These are phyloP conservation scores for Musa schizocarpa DNA, from an alignment of 176 grass and related monocot genomes.

Conservation along the genomic window DNA sequence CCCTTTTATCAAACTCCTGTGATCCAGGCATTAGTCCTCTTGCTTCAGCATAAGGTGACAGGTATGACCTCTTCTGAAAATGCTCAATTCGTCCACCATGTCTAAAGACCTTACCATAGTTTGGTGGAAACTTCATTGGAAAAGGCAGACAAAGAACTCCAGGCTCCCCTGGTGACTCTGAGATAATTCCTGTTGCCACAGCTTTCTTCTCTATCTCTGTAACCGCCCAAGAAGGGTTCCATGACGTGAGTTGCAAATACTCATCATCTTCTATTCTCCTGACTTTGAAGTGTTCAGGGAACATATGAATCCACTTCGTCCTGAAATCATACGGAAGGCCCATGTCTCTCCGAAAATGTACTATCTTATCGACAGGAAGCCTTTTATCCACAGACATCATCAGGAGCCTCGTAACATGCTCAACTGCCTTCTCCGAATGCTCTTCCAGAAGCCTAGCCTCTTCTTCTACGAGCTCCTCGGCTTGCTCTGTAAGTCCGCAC, in stretches of 20 bases:
- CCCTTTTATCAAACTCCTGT: conserved; percentile 76
- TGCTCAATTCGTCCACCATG: conserved; percentile 36
- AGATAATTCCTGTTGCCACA: conserved; percentile 14
- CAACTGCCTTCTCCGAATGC: conserved; percentile 20
- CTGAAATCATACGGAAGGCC: conserved; percentile 67
- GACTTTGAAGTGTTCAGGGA: conserved; percentile 52
- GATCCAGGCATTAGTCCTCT: conserved; percentile 45
- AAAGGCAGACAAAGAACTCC: conserved; percentile 57
- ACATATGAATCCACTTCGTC: conserved; percentile 62
- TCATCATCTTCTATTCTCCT: conserved; percentile 40
- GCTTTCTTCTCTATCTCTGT: conserved; percentile 70
- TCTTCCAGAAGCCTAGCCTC: conserved; percentile 58
- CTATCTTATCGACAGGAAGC: conserved; percentile 54
- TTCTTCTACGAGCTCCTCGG: conserved; percentile 54
- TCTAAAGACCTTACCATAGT: conserved; percentile 62
- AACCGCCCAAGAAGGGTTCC: conserved; percentile 64
- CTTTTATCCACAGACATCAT: conserved; percentile 72
- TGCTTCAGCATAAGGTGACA: conserved; percentile 71
- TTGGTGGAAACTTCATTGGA: conserved; percentile 57
- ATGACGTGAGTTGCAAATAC: conserved; percentile 60
- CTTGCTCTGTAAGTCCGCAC: conserved; percentile 47
- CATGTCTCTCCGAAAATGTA: conserved; percentile 59
- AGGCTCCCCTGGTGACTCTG: conserved; percentile 17
- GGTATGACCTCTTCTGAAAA: conserved; percentile 47
- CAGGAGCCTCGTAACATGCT: conserved; percentile 58